Evolutionary conservation across 768 basidiomycete species (phyloP).

Genomic region (Lactifluus volemus): DNA sequence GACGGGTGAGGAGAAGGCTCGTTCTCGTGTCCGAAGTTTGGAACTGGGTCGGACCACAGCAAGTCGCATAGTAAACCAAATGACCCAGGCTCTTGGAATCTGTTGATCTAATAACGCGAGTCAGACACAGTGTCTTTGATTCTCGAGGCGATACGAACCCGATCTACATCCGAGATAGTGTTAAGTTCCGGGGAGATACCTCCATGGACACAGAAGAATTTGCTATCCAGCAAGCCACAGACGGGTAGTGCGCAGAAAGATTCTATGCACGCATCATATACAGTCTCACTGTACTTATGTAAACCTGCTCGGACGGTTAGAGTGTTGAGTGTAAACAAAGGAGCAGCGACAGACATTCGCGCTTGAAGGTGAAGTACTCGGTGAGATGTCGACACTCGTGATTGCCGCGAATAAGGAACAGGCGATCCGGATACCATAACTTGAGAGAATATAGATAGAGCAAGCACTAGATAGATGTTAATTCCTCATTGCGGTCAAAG

Average conservation of each 20-base stretch:
- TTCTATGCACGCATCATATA: slow-evolving; percentile 89
- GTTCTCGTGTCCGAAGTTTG: slow-evolving; percentile 79
- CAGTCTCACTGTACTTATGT: slow-evolving; percentile 77
- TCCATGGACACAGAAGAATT: slow-evolving; percentile 97
- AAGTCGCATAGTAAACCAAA: slow-evolving; percentile 89
- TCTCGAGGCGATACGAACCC: slow-evolving; percentile 35
- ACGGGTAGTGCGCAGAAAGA: slow-evolving; percentile 89
- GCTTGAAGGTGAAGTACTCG: slow-evolving; percentile 83
- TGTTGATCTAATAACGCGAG: slow-evolving; percentile 54
- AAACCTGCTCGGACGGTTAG: slow-evolving; percentile 42
- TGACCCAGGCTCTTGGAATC: slow-evolving; percentile 90
- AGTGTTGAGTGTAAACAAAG: neutral
- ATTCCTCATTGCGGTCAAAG: neutral
- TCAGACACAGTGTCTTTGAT: neutral
- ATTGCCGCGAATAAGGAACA: slow-evolving; percentile 56
- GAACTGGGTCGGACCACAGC: slow-evolving; percentile 92
- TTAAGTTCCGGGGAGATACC: slow-evolving; percentile 85
- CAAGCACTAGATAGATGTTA: slow-evolving; percentile 31
- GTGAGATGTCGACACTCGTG: slow-evolving; percentile 61
- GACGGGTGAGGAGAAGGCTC: slow-evolving; percentile 42
- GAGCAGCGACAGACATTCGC: slow-evolving; percentile 65
- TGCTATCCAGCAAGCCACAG: slow-evolving; percentile 84
- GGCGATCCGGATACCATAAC: slow-evolving; percentile 51
- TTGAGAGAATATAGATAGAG: slow-evolving; percentile 57
- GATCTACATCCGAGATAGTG: slow-evolving; percentile 64